Base-by-base conservation (phyloP, 1,284 basidiomycete species). In the Dichomitus squalens region DNA sequence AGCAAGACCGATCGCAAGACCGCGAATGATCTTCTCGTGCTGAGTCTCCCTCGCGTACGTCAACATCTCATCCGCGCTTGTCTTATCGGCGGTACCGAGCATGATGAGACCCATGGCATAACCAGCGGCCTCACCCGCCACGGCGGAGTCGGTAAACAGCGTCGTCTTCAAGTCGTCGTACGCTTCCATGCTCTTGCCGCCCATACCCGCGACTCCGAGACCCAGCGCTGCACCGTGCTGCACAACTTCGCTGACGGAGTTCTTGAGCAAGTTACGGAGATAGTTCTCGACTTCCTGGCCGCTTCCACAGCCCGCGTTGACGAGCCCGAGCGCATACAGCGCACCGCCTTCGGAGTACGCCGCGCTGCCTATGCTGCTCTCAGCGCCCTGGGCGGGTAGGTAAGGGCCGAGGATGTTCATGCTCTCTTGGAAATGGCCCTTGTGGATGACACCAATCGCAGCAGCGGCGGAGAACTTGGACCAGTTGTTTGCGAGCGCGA, bases 21-120 rank as follows among this genome's bases (percentile, higher is more conserved):
- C 94, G 51, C 96, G 88, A 59, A 98, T 97, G 68, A 98, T 98
- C 78, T 98, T 98, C 79, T 98, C 96, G 71, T 98, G 96, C 68
- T 96, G 93, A 1, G 96, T 98, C 71, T 98, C 96, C 59, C 90
- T 84, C 21, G 96, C 94, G 70, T 98, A 98, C 44, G 88, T 83
- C 54, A 97, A 77, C 95, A 97, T 98, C 76, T 98, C 96, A 23
- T 92, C 88, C 21, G 94, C 85, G 49, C 87, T 86, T 39, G 85
- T 88, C 43, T 80, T 79, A 53, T 86, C 88, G 16, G 86, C 95
- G 5, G 93, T 95, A 23, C 94, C 96, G 14, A 98, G 83, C 95
- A 97, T 97, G 70, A 97, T 85, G 52, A 98, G 79, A 52, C 96
- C 96, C 94, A 98, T 97, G 1, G 93, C 92, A 74, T 93, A 96